Evolutionary conservation across 768 basidiomycete species (phyloP), one percentile per base, ranked within the genome.

Genomic region (Lentinula guzmanii): DNA sequence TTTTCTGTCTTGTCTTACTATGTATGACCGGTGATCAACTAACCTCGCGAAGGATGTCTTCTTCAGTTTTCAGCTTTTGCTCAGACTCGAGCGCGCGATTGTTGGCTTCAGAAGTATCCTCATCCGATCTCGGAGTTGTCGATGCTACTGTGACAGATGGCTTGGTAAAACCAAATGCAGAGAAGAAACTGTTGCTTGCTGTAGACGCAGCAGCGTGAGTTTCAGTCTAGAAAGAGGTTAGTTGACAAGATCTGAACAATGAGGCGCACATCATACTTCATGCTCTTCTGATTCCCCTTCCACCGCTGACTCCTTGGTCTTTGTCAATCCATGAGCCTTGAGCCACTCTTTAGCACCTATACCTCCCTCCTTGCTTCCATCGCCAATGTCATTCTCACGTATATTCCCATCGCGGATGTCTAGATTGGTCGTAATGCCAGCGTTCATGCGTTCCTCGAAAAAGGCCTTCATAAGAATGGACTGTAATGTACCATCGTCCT

Each of bases 401-500:
- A 42, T 18, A 16, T 50, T 46, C 21, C 67, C 67, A 42, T 70
- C 69, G 51, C 69, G 65, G 13, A 70, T 65, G 10, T 70, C 69
- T 46, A 70, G 63, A 43, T 64, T 64, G 11, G 69, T 68, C 31
- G 66, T 61, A 56, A 52, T 55, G 9, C 67, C 67, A 16, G 60
- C 58, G 6, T 61, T 55, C n/a, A 66, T 62, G 1, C 67, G 67
- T 4, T 66, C 65, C 51, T 63, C 66, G 28, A 70, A 63, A 58
- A 61, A 66, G 33, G 63, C 60, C 48, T 67, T 66, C 41, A 70
- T 66, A 18, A 70, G 66, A 18, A 67, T 64, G 46, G 56, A 67
- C 56, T 70, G 69, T 34, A 70, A 63, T 6, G 69, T 65, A 39
- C 61, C 65, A 62, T 70, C 69, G 57, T 68, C 65, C 41, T 65